Base-by-base conservation (phyloP, 495 filamentous ascomycete genomes). In the Neurospora sp. region DNA sequence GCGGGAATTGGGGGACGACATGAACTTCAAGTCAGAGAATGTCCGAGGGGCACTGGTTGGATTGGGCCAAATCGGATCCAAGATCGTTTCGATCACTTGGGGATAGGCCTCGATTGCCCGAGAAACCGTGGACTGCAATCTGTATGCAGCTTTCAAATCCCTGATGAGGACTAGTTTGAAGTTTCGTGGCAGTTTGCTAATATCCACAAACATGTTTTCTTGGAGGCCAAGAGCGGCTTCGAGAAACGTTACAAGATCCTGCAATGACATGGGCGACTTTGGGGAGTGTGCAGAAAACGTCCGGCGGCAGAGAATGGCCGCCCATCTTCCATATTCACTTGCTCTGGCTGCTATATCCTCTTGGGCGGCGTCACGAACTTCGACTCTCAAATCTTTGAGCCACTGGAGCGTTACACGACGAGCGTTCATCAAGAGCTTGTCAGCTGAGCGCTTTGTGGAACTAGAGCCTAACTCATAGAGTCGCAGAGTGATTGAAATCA, bases 401-500 rank as follows among this genome's bases (percentile, higher is more conserved):
- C 54, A 66, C 2, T 66, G 54, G 17, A 66, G 28, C 10, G 54
- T 66, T 34, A 66, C 28, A 66, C 15, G 54, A 9, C 54, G 54
- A 36, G 54, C 54, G 5, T 9, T 34, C 54, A 66, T 66, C 54
- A 66, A 36, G 54, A 66, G 54, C 28, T 34, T 66, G 15, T 66
- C 28, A 17, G 54, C 24, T 13, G 37, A 9, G 6, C 11, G 4
- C 69, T 66, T 21, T 66, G 59, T 17, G 42, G 69, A 4, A 42
- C 59, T 2, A 74, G 72, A 13, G 78, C 59, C 34, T 66, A 79
- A 70, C 71, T 73, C 36, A 45, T 66, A 70, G 1, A 86, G 4
- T 71, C 81, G 74, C 15, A 86, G 76, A 9, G 69, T 70, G 5
- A 89, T 73, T 0, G 84, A 84, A 43, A 88, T 82, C 0, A 89